Percentiles rank a stretch among this genome's conserved stretches.
Evolutionary conservation across 2,329 filamentous ascomycete species (phyloP).

Genomic region (Blastomyces emzantsi): DNA sequence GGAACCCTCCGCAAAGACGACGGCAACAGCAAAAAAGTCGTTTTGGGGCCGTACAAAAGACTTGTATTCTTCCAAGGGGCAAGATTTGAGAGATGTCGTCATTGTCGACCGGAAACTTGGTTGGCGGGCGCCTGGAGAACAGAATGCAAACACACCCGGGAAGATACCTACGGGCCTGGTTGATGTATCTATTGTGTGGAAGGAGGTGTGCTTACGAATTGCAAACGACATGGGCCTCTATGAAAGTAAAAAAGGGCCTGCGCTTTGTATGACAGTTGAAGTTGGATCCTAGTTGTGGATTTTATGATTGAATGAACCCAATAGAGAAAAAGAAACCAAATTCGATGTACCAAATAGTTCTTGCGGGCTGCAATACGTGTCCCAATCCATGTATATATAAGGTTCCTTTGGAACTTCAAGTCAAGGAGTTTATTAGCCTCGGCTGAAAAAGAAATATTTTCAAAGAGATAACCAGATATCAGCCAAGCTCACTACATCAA

Average conservation of each 20-base stretch:
- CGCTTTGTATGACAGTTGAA: conserved; percentile 26
- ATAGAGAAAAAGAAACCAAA: not conserved
- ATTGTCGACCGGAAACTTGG: conserved; percentile 25
- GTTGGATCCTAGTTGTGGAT: conserved; percentile 18
- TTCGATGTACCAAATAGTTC: not conserved
- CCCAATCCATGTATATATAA: not conserved
- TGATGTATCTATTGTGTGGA: conserved; percentile 27
- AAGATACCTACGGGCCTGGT: conserved; percentile 21
- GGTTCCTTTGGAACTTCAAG: too few species aligned
- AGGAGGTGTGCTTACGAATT: conserved; percentile 34
- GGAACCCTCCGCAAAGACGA: not conserved
- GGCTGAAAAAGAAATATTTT: too few species aligned
- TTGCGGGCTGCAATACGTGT: not conserved
- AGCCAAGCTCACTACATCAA: too few species aligned
- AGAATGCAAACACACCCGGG: conserved; percentile 9
- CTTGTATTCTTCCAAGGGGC: conserved; percentile 1
- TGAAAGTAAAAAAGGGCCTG: conserved; percentile 32
- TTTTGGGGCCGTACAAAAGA: conserved; percentile 17
- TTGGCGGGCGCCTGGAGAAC: conserved; percentile 21
- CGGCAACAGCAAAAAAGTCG: conserved; percentile 13
- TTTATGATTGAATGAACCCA: not conserved
- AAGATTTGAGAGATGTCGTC: conserved; percentile 13
- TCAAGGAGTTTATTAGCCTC: too few species aligned
- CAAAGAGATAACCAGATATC: too few species aligned
- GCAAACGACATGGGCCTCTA: conserved; percentile 39